Evolutionary conservation across 1,284 basidiomycete species (phyloP), one percentile per base, ranked within the genome.

Genomic region (Austroboletus rostrupii): DNA sequence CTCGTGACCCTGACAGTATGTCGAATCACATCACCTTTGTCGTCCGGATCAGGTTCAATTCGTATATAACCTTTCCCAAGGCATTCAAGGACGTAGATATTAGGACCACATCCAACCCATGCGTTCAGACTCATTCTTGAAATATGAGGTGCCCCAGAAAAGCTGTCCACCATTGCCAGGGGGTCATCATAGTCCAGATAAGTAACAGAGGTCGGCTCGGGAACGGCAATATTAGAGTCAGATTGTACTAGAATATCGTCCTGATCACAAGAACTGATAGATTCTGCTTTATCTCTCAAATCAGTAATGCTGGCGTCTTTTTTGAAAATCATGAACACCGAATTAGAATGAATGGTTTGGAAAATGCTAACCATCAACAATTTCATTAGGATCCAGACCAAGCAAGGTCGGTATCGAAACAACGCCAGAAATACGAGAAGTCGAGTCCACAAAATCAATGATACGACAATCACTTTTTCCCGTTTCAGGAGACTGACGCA

Each of bases 381-480:
- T 61, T 45, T 84, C 81, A 6, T 74, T 70, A n/a, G 90, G 85
- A 59, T 90, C 83, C 2, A 98, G 71, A 0, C 96, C 95, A 59
- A 94, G 91, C 9, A 98, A 70, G 3, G 90, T 92, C 0, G 95
- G 96, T 1, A 81, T 79, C 16, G 87, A 91, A 16, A 92, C 71
- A 26, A 97, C 74, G 5, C 91, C 92, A 19, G 77, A 63, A 4
- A 88, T 77, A n/a, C 85, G 79, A 26, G 73, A 73, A 23, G 81
- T 75, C 47, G 81, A 90, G 57, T 95, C 94, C 7, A 96, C 92
- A 53, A 97, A 87, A 65, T 99, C 95, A 53, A 99, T 87, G 43
- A 98, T 83, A 20, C 83, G 81, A 65, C 96, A 98, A 63, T 97
- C 85, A 33, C 67, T 60, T 69, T 99, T 99, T 41, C 83, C 87